phyloP scores from a whole-genome alignment of 495 filamentous ascomycete species.

The Xylaria castorea region DNA sequence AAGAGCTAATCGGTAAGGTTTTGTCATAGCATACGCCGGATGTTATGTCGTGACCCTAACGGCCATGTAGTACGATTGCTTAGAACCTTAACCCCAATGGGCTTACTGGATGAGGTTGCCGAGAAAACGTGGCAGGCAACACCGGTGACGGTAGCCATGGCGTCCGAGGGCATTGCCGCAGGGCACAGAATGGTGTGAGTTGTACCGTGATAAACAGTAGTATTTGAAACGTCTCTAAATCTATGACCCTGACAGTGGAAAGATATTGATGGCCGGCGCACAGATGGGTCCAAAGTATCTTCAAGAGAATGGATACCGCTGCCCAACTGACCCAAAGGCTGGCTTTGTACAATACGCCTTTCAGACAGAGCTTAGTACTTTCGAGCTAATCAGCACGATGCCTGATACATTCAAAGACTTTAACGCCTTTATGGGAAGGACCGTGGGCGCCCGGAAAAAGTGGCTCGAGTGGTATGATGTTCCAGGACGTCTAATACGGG shows the following conservation, averaged over 20 bases:
- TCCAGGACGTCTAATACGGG: conserved; percentile 10
- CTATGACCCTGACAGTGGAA: not conserved
- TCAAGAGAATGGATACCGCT: conserved; percentile 27
- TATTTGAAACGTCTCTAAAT: not conserved
- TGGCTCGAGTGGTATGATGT: conserved; percentile 42
- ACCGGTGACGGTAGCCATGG: not conserved
- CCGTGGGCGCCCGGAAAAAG: conserved; percentile 27
- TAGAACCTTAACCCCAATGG: not conserved
- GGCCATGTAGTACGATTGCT: not conserved
- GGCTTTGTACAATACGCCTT: conserved; percentile 45
- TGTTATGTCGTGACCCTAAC: not conserved
- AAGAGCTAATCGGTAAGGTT: conserved; percentile 6
- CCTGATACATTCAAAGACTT: conserved; percentile 30
- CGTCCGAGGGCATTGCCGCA: not conserved
- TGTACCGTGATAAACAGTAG: not conserved
- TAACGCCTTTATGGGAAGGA: conserved; percentile 38
- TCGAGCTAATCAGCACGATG: conserved; percentile 30
- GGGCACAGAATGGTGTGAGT: conserved; percentile 12
- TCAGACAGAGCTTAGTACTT: conserved; percentile 36
- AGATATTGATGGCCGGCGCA: conserved; percentile 18
- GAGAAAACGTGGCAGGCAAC: conserved; percentile 7
- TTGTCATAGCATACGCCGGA: not conserved
- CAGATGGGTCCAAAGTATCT: conserved; percentile 27
- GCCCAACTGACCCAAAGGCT: conserved; percentile 32
- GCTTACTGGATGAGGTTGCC: not conserved